These are phyloP conservation scores for Talaromyces nanjingensis DNA, from an alignment of 495 filamentous ascomycete species.

Conservation along the genomic window DNA sequence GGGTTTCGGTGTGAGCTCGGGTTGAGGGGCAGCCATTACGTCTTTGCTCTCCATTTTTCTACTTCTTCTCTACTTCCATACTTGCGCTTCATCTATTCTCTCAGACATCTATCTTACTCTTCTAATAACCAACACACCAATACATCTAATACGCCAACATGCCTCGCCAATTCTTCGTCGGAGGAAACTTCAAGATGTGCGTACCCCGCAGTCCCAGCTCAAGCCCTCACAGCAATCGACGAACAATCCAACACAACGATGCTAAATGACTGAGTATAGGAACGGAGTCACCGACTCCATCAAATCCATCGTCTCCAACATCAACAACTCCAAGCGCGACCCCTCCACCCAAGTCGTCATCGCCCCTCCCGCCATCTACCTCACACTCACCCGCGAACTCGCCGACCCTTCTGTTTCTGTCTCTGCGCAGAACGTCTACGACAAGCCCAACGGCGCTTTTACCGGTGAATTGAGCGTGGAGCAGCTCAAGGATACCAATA, in stretches of 20 bases:
- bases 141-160: conserved; percentile 40
- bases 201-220: conserved; percentile 15
- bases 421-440: conserved; percentile 90
- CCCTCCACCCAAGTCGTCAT: conserved; percentile 72
- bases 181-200: conserved; percentile 99
- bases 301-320: conserved; percentile 76
- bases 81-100: neutral
- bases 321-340: conserved; percentile 66
- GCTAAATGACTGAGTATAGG: conserved; percentile 55
- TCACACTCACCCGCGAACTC: conserved; percentile 72
- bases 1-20: conserved; percentile 5
- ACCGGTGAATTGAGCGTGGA: conserved; percentile 91
- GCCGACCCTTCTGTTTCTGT: conserved; percentile 66
- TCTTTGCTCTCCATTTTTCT: neutral
- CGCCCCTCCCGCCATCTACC: conserved; percentile 84
- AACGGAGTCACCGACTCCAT: conserved; percentile 86
- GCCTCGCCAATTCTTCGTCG: conserved; percentile 98
- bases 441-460: conserved; percentile 94
- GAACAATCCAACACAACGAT: neutral
- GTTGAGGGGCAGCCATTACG: neutral
- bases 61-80: neutral
- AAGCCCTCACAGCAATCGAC: conserved; percentile 9
- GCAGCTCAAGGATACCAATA: conserved; percentile 79
- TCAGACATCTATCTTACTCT: neutral
- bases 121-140: neutral